Percentiles rank a stretch among this genome's conserved stretches.
Evolutionary conservation across 805 yeast genomes (phyloP).

Genomic region (Starmerella floricola): DNA sequence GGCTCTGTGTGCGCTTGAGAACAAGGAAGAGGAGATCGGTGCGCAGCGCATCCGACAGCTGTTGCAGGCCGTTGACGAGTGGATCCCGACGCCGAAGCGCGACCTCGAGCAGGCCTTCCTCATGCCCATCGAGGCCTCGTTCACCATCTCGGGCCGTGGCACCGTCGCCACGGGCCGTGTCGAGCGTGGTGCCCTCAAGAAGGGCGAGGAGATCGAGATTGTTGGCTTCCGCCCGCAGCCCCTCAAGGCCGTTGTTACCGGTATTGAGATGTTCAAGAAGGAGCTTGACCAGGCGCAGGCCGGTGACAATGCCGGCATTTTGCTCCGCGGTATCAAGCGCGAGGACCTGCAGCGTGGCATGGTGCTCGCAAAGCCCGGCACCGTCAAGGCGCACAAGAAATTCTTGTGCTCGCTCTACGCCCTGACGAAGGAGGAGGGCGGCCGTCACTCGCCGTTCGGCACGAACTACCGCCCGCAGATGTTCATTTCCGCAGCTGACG

Average conservation of each 20-base stretch:
- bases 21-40: constrained; percentile 82
- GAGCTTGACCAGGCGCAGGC: constrained; percentile 96
- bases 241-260: constrained; percentile 88
- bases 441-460: constrained; percentile 95
- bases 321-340: constrained; percentile 96
- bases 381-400: constrained; percentile 86
- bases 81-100: constrained; percentile 93
- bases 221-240: constrained; percentile 84
- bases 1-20: constrained; percentile 92
- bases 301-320: constrained; percentile 97
- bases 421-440: constrained; percentile 95
- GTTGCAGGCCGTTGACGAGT: constrained; percentile 83
- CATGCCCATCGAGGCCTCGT: constrained; percentile 94
- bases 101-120: constrained; percentile 92
- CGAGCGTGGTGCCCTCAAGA: constrained; percentile 93
- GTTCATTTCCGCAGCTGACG: constrained; percentile 93
- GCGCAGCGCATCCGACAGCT: constrained; percentile 68
- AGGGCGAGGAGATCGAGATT: constrained; percentile 97
- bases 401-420: constrained; percentile 88
- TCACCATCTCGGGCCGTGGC: constrained; percentile 99
- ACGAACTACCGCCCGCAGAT: constrained; percentile 97
- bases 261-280: constrained; percentile 99
- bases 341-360: constrained; percentile 95
- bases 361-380: constrained; percentile 88
- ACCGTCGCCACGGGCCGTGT: constrained; percentile 98